Evolutionary conservation across 805 yeast species (phyloP).

Genomic region (Cyberlindnera veronae): DNA sequence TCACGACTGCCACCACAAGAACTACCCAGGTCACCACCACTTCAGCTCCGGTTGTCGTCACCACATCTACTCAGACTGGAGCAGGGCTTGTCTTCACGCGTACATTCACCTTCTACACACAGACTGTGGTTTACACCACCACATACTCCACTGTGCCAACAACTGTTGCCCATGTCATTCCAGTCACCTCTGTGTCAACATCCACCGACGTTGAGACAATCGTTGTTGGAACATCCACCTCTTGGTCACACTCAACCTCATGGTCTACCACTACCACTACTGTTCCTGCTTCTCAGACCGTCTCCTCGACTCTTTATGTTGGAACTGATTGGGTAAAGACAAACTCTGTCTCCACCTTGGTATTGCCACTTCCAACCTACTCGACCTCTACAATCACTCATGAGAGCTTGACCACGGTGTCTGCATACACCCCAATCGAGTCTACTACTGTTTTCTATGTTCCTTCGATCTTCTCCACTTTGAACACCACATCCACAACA

Average conservation of each 20-base stretch:
- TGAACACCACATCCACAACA: constrained; percentile 17
- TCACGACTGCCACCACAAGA: constrained; percentile 6
- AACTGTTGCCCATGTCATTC: constrained; percentile 1
- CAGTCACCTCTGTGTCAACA: constrained; percentile 7
- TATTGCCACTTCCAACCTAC: constrained; percentile 15
- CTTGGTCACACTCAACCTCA: constrained; percentile 9
- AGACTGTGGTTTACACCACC: not conserved
- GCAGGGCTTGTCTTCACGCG: constrained; percentile 3
- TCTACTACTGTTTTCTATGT: constrained; percentile 5
- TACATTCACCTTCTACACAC: constrained; percentile 19
- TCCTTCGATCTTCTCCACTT: constrained; percentile 2
- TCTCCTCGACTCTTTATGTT: not conserved
- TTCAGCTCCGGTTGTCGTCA: constrained; percentile 15
- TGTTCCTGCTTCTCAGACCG: constrained; percentile 8
- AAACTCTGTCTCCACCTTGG: constrained; percentile 10
- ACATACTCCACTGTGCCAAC: constrained; percentile 6
- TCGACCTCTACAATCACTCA: constrained; percentile 6
- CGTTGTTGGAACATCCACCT: constrained; percentile 4
- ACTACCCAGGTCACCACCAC: constrained; percentile 15
- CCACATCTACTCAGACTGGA: constrained; percentile 20
- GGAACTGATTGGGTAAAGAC: constrained; percentile 9
- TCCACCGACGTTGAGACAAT: constrained; percentile 4
- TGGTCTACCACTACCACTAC: constrained; percentile 11
- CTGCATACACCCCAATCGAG: constrained; percentile 5
- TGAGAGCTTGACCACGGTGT: not conserved